Percentiles rank a stretch among this genome's conserved stretches.
These are phyloP conservation scores for Venturia carpophila DNA, from an alignment of 2,329 filamentous ascomycete genomes.

Conservation along the genomic window DNA sequence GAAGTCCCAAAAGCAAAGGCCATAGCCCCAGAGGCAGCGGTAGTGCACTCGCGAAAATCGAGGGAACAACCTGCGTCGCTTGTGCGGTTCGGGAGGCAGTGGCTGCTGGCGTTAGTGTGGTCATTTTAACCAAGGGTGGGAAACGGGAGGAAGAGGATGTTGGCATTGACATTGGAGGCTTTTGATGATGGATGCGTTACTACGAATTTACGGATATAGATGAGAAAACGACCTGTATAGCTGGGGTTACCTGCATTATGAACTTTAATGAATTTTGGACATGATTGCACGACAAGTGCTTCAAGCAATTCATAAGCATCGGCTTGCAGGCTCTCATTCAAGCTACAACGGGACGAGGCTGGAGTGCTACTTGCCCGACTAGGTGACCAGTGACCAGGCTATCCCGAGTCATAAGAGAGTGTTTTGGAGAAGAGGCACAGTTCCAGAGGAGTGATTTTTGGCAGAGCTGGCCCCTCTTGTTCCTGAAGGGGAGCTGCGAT, in stretches of 20 bases:
- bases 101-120: constrained; percentile 63
- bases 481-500: background rate
- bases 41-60: background rate
- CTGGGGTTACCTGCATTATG: background rate
- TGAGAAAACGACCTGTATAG: background rate
- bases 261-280: background rate
- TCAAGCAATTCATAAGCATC: background rate
- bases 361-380: background rate
- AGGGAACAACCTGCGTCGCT: constrained; percentile 54
- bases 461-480: no score
- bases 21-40: constrained; percentile 7
- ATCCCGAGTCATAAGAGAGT: no score
- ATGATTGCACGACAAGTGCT: background rate
- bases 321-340: background rate
- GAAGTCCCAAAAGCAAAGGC: constrained; percentile 4
- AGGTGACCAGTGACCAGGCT: background rate
- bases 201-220: constrained; percentile 7
- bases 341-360: background rate
- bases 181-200: constrained; percentile 12
- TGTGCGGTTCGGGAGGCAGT: constrained; percentile 70
- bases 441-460: no score
- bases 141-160: constrained; percentile 39
- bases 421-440: no score
- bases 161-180: constrained; percentile 6
- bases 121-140: constrained; percentile 51